Evolutionary conservation across 768 basidiomycete genomes (phyloP).

Genomic region (Suillus ampliporus): DNA sequence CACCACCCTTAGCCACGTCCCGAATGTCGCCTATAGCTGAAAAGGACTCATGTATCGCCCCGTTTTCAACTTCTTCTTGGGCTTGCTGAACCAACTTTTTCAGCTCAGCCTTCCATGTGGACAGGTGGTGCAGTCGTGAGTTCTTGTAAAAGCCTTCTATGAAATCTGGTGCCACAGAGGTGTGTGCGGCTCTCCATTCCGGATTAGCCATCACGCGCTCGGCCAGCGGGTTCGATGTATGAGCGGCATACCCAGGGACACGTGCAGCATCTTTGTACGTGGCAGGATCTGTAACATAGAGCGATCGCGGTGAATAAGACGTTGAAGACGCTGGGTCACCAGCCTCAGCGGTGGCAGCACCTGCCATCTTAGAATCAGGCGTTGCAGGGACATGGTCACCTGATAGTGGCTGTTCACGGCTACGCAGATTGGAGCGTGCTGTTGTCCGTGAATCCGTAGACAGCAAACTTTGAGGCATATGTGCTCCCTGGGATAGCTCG

Average conservation of each 20-base stretch:
- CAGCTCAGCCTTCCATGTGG: conserved; percentile 92
- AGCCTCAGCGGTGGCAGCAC: neutral
- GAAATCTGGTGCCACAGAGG: conserved; percentile 84
- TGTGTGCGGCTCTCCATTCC: conserved; percentile 87
- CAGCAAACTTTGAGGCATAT: conserved; percentile 15
- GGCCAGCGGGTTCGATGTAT: conserved; percentile 73
- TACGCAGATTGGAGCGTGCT: neutral
- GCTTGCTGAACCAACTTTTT: conserved; percentile 80
- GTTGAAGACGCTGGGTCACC: conserved; percentile 2
- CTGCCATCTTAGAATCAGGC: neutral
- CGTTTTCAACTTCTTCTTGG: conserved; percentile 68
- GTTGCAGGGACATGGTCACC: neutral
- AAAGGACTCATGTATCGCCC: conserved; percentile 18
- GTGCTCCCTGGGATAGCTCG: conserved; percentile 55
- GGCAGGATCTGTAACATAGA: conserved; percentile 49
- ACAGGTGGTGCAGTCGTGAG: conserved; percentile 90
- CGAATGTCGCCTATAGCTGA: conserved; percentile 6
- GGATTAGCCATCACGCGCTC: conserved; percentile 82
- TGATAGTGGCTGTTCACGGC: conserved; percentile 4
- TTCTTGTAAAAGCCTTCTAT: conserved; percentile 85
- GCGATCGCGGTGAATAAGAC: conserved; percentile 25
- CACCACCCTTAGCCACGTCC: conserved; percentile 11
- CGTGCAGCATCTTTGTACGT: conserved; percentile 49
- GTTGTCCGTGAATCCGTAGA: conserved; percentile 1
- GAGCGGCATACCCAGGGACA: conserved; percentile 69